Conservation (phyloP, 495 filamentous ascomycete genomes). For the Niebla homalea region DNA sequence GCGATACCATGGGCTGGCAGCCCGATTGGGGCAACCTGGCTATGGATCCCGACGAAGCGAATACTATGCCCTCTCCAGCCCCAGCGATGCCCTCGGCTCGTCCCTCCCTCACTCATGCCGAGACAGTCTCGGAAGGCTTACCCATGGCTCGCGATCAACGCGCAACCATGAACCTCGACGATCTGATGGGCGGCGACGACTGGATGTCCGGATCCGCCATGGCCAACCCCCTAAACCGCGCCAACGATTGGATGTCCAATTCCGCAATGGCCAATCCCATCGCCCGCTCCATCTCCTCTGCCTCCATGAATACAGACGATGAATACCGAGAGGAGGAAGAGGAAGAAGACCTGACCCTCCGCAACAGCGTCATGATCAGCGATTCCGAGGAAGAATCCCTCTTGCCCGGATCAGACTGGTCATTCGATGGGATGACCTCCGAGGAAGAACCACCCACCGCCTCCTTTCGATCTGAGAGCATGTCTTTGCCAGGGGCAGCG, state of each 20-base stretch:
- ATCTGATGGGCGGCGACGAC: constrained; percentile 2
- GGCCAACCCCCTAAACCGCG: not conserved
- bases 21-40: not conserved
- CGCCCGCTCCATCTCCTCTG: no score
- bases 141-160: not conserved
- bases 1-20: constrained; percentile 2
- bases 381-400: no score
- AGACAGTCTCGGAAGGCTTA: not conserved
- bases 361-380: no score
- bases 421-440: no score
- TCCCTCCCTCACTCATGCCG: not conserved
- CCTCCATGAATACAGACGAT: no score
- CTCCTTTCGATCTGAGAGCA: no score
- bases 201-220: constrained; percentile 1
- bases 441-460: no score
- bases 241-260: not conserved
- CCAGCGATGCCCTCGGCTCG: not conserved
- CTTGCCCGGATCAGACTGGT: no score
- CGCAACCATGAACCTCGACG: constrained; percentile 3
- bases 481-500: not conserved
- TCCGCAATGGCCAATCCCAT: not conserved
- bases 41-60: not conserved
- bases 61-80: not conserved
- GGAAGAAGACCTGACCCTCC: no score
- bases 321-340: no score